Conservation (phyloP, 2,329 filamentous ascomycete genomes). For the Pseudogymnoascus sp. region DNA sequence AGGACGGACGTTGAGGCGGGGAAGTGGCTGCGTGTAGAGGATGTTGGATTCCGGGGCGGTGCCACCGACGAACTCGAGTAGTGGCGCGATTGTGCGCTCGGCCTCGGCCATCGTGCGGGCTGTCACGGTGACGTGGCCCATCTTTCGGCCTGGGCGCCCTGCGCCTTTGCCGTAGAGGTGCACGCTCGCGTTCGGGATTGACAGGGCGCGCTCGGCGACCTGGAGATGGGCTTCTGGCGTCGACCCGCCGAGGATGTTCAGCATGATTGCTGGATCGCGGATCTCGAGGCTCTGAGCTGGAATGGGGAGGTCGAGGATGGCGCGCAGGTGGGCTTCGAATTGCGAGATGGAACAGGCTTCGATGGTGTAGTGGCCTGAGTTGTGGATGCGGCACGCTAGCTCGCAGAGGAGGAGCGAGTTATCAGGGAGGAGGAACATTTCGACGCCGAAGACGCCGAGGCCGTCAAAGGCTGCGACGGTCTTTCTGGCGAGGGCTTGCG, state of each 20-base stretch:
- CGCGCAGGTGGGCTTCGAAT: slow-evolving; percentile 78
- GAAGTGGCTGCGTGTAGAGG: slow-evolving; percentile 13
- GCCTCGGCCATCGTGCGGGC: slow-evolving; percentile 58
- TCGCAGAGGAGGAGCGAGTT: slow-evolving; percentile 62
- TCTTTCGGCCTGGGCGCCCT: slow-evolving; percentile 74
- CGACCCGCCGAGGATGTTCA: slow-evolving; percentile 71
- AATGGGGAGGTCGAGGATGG: slow-evolving; percentile 57
- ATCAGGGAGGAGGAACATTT: slow-evolving; percentile 81
- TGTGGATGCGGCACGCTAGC: slow-evolving; percentile 75
- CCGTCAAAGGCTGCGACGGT: slow-evolving; percentile 76
- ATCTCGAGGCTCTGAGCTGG: slow-evolving; percentile 43
- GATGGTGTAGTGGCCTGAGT: slow-evolving; percentile 92
- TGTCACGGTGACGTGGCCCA: slow-evolving; percentile 85
- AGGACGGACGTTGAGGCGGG: slow-evolving; percentile 30
- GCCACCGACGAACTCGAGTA: slow-evolving; percentile 56
- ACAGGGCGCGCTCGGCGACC: slow-evolving; percentile 44
- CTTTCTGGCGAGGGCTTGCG: slow-evolving; percentile 67
- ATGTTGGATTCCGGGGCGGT: slow-evolving; percentile 29
- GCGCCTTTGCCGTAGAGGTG: slow-evolving; percentile 91
- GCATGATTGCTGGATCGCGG: slow-evolving; percentile 61
- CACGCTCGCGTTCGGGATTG: slow-evolving; percentile 52
- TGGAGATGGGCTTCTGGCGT: slow-evolving; percentile 53
- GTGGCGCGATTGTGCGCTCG: slow-evolving; percentile 57
- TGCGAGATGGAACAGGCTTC: slow-evolving; percentile 86
- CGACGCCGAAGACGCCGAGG: slow-evolving; percentile 89